A percentile compares a stretch with the other conserved stretches of the same genome.
Evolutionary conservation across 2,329 filamentous ascomycete genomes (phyloP).

Genomic region (Ampelomyces quisqualis): DNA sequence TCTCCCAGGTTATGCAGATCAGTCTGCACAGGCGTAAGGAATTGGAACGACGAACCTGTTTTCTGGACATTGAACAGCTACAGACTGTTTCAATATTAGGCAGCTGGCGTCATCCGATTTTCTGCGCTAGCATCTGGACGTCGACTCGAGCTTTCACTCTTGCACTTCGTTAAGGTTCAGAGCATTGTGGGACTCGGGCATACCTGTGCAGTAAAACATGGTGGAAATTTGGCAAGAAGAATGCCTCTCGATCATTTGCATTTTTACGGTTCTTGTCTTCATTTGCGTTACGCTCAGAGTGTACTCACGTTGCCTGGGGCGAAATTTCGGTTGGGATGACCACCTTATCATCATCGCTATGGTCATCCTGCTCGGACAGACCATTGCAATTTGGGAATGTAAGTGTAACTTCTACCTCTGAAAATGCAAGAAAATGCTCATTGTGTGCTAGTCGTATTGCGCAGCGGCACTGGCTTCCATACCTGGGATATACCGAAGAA

Average conservation of each 20-base stretch:
- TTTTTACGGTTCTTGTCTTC: constrained; percentile 32
- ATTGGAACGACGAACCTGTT: neutral
- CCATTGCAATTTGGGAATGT: constrained; percentile 29
- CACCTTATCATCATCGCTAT: constrained; percentile 32
- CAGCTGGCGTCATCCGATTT: too few relatives aligned
- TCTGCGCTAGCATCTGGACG: neutral
- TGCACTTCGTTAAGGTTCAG: neutral
- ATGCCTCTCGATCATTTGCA: constrained; percentile 27
- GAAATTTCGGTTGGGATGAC: constrained; percentile 40
- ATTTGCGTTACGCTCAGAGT: constrained; percentile 31
- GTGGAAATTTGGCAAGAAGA: constrained; percentile 32
- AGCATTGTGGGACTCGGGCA: neutral
- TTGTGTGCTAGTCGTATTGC: constrained; percentile 23
- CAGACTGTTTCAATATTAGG: neutral
- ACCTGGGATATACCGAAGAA: constrained; percentile 34
- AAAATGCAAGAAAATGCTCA: neutral
- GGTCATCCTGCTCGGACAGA: constrained; percentile 27
- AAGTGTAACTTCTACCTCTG: constrained; percentile 3
- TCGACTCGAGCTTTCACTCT: neutral
- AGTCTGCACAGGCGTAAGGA: too few relatives aligned
- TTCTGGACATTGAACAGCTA: neutral
- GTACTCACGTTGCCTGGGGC: constrained; percentile 32
- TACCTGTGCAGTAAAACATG: constrained; percentile 10
- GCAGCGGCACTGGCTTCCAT: constrained; percentile 39
- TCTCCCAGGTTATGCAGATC: neutral